Conservation (phyloP, 2,329 filamentous ascomycete genomes). For the Elsinoe necatrix region DNA sequence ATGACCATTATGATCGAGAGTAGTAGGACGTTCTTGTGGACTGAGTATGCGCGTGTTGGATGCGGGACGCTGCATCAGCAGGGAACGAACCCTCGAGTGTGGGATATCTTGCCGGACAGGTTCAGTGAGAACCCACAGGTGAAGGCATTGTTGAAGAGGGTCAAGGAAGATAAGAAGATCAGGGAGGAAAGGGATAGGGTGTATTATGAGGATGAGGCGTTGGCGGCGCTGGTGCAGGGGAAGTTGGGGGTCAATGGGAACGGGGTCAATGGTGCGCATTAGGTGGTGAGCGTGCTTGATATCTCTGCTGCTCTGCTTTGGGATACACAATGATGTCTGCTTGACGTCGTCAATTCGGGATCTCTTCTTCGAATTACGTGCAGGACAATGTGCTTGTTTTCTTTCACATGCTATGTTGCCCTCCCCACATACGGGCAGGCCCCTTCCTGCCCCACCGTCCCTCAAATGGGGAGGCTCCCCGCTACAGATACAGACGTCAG, state of each 20-base stretch:
- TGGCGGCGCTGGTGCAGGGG: slow-evolving; percentile 14
- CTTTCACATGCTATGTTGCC: too few species aligned
- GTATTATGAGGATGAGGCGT: slow-evolving; percentile 18
- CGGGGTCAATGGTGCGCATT: slow-evolving; percentile 5
- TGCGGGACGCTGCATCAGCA: slow-evolving; percentile 30
- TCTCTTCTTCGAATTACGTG: too few species aligned
- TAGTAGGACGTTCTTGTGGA: slow-evolving; percentile 33
- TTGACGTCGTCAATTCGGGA: background rate
- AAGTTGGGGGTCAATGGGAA: slow-evolving; percentile 2
- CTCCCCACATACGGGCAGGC: background rate
- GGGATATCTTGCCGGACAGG: slow-evolving; percentile 32
- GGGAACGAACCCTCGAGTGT: slow-evolving; percentile 32
- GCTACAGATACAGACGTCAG: background rate
- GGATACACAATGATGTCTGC: too few species aligned
- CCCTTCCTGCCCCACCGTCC: background rate
- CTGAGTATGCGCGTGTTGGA: slow-evolving; percentile 30
- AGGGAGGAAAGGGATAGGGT: slow-evolving; percentile 19
- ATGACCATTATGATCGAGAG: slow-evolving; percentile 34
- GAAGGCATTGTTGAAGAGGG: slow-evolving; percentile 27
- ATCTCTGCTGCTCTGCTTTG: background rate
- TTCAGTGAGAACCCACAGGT: slow-evolving; percentile 31
- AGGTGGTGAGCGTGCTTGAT: background rate
- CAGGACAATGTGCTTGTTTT: too few species aligned
- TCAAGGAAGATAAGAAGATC: slow-evolving; percentile 20
- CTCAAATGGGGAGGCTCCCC: background rate